Percentiles rank a stretch among this genome's conserved stretches.
These are phyloP conservation scores for Arthrobotrys conoides DNA, from an alignment of 2,329 filamentous ascomycete genomes.

Conservation along the genomic window DNA sequence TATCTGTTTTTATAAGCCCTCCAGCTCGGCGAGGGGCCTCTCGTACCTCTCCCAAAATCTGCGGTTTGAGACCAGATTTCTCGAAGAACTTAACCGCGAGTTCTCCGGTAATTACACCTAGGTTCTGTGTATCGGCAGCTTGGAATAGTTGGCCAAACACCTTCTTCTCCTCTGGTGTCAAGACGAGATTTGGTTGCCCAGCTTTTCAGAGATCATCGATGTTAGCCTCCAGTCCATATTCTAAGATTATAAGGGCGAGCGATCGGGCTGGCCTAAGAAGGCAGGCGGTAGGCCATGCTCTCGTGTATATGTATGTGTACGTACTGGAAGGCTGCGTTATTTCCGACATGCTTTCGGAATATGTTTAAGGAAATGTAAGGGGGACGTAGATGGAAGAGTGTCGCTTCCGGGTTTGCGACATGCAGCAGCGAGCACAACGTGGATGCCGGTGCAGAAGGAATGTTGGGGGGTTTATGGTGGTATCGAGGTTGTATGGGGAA, in stretches of 20 bases:
- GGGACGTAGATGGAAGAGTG: conserved; percentile 33
- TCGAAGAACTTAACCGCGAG: conserved; percentile 98
- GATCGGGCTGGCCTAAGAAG: background rate
- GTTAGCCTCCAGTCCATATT: conserved; percentile 29
- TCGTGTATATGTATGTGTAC: conserved; percentile 15
- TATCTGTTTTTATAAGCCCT: background rate
- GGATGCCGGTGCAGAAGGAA: conserved; percentile 29
- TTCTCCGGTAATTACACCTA: conserved; percentile 95
- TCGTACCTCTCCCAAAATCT: conserved; percentile 84
- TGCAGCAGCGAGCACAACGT: conserved; percentile 45
- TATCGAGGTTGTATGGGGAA: conserved; percentile 50
- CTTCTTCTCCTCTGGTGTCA: conserved; percentile 88
- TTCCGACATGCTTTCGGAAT: conserved; percentile 49
- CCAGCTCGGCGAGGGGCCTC: background rate
- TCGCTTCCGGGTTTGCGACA: conserved; percentile 54
- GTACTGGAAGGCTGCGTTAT: conserved; percentile 55
- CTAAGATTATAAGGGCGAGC: conserved; percentile 8
- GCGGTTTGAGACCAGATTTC: conserved; percentile 88
- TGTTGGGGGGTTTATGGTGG: conserved; percentile 28
- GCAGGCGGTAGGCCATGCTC: background rate
- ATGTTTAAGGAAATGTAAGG: conserved; percentile 34
- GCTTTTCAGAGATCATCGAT: conserved; percentile 19
- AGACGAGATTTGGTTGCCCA: conserved; percentile 47
- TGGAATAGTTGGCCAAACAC: conserved; percentile 93
- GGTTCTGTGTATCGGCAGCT: conserved; percentile 89